Base-by-base conservation (phyloP, 164 flowering plant genomes). In the Liquidambar formosana region DNA sequence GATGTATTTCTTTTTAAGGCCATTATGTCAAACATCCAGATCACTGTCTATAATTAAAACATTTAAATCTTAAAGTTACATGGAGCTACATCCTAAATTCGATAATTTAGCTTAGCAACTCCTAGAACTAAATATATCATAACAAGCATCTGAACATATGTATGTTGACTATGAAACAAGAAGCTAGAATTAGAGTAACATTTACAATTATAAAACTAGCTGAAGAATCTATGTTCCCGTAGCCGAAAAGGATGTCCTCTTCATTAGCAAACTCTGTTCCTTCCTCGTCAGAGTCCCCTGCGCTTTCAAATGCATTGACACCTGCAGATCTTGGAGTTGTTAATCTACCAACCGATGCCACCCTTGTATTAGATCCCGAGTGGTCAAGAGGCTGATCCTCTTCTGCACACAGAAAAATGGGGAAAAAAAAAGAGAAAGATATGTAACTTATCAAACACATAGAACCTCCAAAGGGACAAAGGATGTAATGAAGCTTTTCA, bases 231-330 rank as follows among this genome's bases (percentile, higher is more conserved):
- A 54, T 33, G 43, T 69, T 64, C 57, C 66, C 78, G 68, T 72
- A 66, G 53, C 52, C 51, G 69, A 70, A 70, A 64, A 22, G 16
- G 22, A 26, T 21, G 28, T 80, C 79, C 43, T 79, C 86, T 52
- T 56, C 81, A 63, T 64, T 57, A 45, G 73, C 76, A 68, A 69
- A 71, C 64, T 76, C 79, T 46, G 81, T 76, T 44, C 67, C 85
- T 63, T 85, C 93, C 33, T 85, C 88, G 25, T 84, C 88, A 71
- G 86, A 89, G 26, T 80, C 85, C 59, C 68, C 89, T 49, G 66
- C 69, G 73, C 80, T 70, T 28, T 78, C 85, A 78, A 79, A 76
- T 57, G 82, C 76, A 75, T 60, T 74, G 46, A 76, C 74, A 71
- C 70, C 73, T 3, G 78, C 53, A 0, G 87, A 77, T 70, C 82